Percentiles rank a stretch among this genome's conserved stretches.
phyloP scores from a whole-genome alignment of 441 rosid species.

The Adansonia gregorii region DNA sequence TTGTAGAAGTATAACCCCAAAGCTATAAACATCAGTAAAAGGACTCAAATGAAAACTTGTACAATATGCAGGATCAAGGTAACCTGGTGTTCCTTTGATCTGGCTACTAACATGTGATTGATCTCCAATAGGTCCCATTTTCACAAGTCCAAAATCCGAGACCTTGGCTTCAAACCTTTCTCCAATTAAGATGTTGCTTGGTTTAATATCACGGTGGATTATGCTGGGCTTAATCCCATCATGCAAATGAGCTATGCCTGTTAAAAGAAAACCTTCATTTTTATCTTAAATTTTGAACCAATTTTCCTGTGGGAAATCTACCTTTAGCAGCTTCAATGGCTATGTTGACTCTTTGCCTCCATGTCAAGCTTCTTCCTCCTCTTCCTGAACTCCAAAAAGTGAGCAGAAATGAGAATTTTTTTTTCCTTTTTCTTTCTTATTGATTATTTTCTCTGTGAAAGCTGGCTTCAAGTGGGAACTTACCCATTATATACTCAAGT shows the following conservation, averaged over 20 bases:
- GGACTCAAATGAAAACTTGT: constrained; percentile 58
- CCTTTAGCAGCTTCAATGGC: constrained; percentile 76
- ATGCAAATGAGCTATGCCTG: constrained; percentile 67
- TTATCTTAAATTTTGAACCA: not conserved
- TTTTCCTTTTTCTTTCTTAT: not conserved
- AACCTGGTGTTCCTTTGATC: constrained; percentile 71
- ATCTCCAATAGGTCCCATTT: constrained; percentile 58
- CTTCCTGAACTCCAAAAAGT: constrained; percentile 38
- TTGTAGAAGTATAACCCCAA: constrained; percentile 70
- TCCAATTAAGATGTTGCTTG: constrained; percentile 63
- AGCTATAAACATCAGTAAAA: constrained; percentile 60
- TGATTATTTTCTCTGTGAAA: not conserved
- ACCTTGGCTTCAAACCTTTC: constrained; percentile 61
- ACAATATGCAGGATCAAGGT: constrained; percentile 72
- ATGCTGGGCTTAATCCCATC: constrained; percentile 58
- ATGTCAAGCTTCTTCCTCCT: constrained; percentile 48
- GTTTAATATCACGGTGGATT: constrained; percentile 68
- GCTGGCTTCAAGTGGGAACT: constrained; percentile 11
- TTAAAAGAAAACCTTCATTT: not conserved
- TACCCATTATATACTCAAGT: constrained; percentile 61
- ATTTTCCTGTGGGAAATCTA: not conserved
- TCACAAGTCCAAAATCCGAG: constrained; percentile 64
- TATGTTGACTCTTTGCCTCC: constrained; percentile 61
- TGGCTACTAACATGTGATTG: constrained; percentile 65
- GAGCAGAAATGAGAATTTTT: not conserved